Percentiles rank a stretch among this genome's conserved stretches.
phyloP scores from a whole-genome alignment of 805 yeast species.

The Ogataea sp. region DNA sequence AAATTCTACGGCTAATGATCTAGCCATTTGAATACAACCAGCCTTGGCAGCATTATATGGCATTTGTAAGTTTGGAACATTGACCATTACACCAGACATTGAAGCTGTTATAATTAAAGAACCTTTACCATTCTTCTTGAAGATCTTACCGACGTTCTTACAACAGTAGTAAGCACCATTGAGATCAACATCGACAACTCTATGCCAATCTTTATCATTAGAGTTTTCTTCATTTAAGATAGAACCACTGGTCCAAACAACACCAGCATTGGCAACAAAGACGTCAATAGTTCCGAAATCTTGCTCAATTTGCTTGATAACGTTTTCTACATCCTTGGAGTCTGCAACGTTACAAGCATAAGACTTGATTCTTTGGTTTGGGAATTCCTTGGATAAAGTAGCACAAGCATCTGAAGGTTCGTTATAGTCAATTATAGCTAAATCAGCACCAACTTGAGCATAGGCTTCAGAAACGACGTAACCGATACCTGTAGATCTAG shows the following conservation, averaged over 20 bases:
- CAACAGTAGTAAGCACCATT: constrained; percentile 47
- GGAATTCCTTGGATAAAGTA: constrained; percentile 16
- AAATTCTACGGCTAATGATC: constrained; percentile 41
- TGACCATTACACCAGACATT: constrained; percentile 47
- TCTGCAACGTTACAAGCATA: constrained; percentile 30
- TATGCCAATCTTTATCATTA: constrained; percentile 25
- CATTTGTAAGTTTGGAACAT: constrained; percentile 45
- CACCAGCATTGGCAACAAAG: constrained; percentile 36
- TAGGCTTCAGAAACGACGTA: constrained; percentile 73
- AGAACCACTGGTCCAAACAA: constrained; percentile 27
- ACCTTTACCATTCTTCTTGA: constrained; percentile 40
- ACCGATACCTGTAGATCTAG: constrained; percentile 63
- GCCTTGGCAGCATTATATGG: constrained; percentile 45
- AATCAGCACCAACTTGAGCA: constrained; percentile 83
- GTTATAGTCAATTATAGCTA: constrained; percentile 39
- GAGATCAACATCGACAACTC: constrained; percentile 41
- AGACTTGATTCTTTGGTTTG: constrained; percentile 13
- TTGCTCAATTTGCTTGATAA: constrained; percentile 22
- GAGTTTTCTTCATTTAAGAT: constrained; percentile 26
- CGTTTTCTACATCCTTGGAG: constrained; percentile 24
- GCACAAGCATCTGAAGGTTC: constrained; percentile 16
- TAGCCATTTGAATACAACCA: constrained; percentile 39
- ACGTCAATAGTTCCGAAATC: constrained; percentile 35
- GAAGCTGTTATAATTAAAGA: constrained; percentile 46
- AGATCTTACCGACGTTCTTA: constrained; percentile 39